Conservation (phyloP, 208 protist genomes). For the Trypanosoma mega region DNA sequence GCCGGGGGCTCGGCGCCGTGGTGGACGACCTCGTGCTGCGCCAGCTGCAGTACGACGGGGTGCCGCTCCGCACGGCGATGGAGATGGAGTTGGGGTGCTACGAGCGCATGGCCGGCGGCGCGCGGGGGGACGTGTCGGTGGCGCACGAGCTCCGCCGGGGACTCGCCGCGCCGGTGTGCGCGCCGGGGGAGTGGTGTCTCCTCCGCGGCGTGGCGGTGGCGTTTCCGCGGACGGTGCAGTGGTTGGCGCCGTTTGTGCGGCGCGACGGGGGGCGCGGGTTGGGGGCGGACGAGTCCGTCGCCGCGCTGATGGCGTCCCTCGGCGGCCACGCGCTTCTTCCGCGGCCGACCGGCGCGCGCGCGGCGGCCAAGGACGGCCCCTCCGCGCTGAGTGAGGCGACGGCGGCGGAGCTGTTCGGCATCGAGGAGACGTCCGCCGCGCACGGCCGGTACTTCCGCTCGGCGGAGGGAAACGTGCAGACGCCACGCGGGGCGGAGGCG, state of each 20-base stretch:
- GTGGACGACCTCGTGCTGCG: slow-evolving; percentile 58
- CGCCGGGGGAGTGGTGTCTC: neutral
- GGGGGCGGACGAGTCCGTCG: too few species aligned
- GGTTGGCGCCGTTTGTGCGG: slow-evolving; percentile 16
- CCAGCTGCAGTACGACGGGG: slow-evolving; percentile 64
- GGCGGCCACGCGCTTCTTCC: too few species aligned
- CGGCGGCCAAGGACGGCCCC: too few species aligned
- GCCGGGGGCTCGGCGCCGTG: slow-evolving; percentile 32
- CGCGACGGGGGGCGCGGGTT: too few species aligned
- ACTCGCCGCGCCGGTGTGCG: neutral
- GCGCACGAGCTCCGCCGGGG: slow-evolving; percentile 27
- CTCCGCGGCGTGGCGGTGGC: slow-evolving; percentile 12
- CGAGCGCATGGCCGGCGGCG: slow-evolving; percentile 8
- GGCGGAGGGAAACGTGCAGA: too few species aligned
- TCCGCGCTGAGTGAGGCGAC: too few species aligned
- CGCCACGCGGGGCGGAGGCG: too few species aligned
- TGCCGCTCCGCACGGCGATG: slow-evolving; percentile 23
- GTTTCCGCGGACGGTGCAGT: slow-evolving; percentile 21
- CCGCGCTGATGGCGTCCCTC: too few species aligned
- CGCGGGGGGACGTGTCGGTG: slow-evolving; percentile 1
- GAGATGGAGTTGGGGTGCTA: slow-evolving; percentile 26
- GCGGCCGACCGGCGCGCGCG: too few species aligned
- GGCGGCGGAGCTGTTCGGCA: too few species aligned
- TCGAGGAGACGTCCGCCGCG: too few species aligned
- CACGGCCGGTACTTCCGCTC: too few species aligned